Base-by-base conservation (phyloP, 805 yeast genomes). In the Candida ascalaphidarum region DNA sequence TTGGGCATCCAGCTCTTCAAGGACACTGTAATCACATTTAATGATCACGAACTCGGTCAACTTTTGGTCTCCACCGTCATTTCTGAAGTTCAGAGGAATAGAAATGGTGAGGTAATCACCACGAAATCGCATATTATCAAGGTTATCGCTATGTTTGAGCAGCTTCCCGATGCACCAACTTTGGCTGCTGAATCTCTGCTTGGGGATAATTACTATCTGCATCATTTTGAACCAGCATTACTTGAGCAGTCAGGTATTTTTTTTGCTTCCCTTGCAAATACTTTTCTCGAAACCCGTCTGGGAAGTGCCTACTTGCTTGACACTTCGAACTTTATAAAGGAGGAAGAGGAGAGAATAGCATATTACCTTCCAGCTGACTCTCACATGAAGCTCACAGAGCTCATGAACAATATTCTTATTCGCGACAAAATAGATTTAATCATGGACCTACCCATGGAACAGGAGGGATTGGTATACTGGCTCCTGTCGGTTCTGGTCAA, bases 1-100 rank as follows among this genome's bases (percentile, higher is more conserved):
- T 63, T 77, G 26, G 94, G 95, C 0, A 61, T 85, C 14, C 68
- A 67, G 18, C 50, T 77, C 7, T 86, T 84, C 48, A 69, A 80
- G 34, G 77, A 73, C 21, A 56, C 63, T 15, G 63, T 85, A 5
- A 53, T 86, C 20, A 67, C 69, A 34, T 55, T 59, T 26, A 57
- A 73, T 20, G 45, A 64, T 27, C 58, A 65, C 29, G 59, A 61
- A 23, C 59, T 83, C 11, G 84, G 84, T 1, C 37, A 47, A 4
- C 53, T 56, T 18, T 50, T 81, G 30, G 68, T 72, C 26, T 45
- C 54, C 4, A 59, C 70, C 7, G 49, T 81, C 3, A 53, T 80
- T 12, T 61, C 60, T 6, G 79, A 78, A 37, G 68, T 81, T 25
- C 61, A 70, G 10, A 61, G 64, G 23, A 73, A 71, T 39, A 55